Conservation (phyloP, 352 stramenopile genomes). For the Albugo laibachii region DNA sequence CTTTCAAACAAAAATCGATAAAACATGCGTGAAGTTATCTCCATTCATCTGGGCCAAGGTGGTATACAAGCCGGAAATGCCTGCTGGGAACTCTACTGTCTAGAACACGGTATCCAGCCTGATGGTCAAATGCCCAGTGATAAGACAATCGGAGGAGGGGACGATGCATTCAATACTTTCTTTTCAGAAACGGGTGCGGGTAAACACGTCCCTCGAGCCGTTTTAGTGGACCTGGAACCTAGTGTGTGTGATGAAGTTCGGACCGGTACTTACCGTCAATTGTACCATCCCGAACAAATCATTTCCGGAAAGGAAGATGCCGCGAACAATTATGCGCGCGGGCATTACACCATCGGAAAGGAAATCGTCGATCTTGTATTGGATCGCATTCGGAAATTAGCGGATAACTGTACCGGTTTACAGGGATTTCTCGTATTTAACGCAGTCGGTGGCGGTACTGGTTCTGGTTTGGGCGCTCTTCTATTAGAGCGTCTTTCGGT, state of each 20-base stretch:
- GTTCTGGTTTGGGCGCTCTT: slow-evolving; percentile 92
- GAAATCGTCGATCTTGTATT: slow-evolving; percentile 96
- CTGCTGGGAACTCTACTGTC: slow-evolving; percentile 74
- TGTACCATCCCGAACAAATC: slow-evolving; percentile 98
- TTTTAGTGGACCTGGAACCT: slow-evolving; percentile 96
- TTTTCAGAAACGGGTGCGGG: slow-evolving; percentile 85
- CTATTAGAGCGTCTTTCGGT: slow-evolving; percentile 93
- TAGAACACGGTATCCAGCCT: slow-evolving; percentile 79
- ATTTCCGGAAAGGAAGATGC: slow-evolving; percentile 96
- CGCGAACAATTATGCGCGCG: slow-evolving; percentile 82
- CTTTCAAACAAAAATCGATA: neutral
- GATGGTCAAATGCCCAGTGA: slow-evolving; percentile 87
- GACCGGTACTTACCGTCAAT: slow-evolving; percentile 86
- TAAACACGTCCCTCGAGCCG: slow-evolving; percentile 94
- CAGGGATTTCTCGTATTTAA: slow-evolving; percentile 98
- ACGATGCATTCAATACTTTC: slow-evolving; percentile 97
- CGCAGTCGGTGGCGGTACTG: slow-evolving; percentile 92
- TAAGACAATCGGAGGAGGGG: slow-evolving; percentile 83
- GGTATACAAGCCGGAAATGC: slow-evolving; percentile 75
- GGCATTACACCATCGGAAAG: slow-evolving; percentile 88
- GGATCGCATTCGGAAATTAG: slow-evolving; percentile 93
- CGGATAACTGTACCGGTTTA: slow-evolving; percentile 93
- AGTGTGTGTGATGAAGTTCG: slow-evolving; percentile 96
- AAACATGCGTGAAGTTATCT: slow-evolving; percentile 61
- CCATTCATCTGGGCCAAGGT: slow-evolving; percentile 72